Conservation (phyloP, 2,329 filamentous ascomycete species). For the Clarireedia sp. region DNA sequence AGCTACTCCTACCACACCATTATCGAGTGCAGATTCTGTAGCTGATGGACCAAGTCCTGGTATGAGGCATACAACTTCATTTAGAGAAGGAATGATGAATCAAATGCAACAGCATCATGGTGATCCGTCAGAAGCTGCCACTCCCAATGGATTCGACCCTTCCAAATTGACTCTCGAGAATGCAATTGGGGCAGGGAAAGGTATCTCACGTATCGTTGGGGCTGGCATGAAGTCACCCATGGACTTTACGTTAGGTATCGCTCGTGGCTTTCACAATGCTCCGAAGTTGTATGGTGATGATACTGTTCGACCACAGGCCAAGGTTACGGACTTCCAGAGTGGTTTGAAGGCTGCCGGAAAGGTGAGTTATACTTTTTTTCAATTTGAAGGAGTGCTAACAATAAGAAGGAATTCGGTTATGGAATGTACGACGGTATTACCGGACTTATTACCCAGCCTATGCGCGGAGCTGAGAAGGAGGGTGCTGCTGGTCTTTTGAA, state of each 20-base stretch:
- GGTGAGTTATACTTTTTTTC: constrained; percentile 29
- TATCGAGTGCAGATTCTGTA: constrained; percentile 14
- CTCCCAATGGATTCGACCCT: constrained; percentile 17
- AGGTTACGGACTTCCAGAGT: constrained; percentile 68
- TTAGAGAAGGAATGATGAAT: constrained; percentile 27
- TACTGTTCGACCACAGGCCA: constrained; percentile 68
- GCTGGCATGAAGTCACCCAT: constrained; percentile 74
- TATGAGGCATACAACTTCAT: constrained; percentile 18
- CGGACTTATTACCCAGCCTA: constrained; percentile 71
- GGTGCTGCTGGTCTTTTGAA: constrained; percentile 63
- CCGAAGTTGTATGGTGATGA: constrained; percentile 80
- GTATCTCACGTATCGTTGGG: constrained; percentile 62
- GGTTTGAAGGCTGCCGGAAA: constrained; percentile 72
- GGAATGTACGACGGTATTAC: constrained; percentile 77
- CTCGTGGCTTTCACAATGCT: constrained; percentile 82
- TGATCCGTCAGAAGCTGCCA: constrained; percentile 17
- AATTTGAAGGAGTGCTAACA: constrained; percentile 1
- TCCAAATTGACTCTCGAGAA: constrained; percentile 42
- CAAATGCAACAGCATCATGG: constrained; percentile 12
- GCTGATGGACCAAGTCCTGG: not conserved
- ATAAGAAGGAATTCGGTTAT: constrained; percentile 55
- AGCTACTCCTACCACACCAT: constrained; percentile 13
- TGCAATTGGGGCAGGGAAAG: constrained; percentile 47
- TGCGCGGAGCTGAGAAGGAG: constrained; percentile 59
- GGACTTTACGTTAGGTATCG: constrained; percentile 75